These are phyloP conservation scores for Neoarthrinium moseri DNA, from an alignment of 2,329 filamentous ascomycete genomes.

Conservation along the genomic window DNA sequence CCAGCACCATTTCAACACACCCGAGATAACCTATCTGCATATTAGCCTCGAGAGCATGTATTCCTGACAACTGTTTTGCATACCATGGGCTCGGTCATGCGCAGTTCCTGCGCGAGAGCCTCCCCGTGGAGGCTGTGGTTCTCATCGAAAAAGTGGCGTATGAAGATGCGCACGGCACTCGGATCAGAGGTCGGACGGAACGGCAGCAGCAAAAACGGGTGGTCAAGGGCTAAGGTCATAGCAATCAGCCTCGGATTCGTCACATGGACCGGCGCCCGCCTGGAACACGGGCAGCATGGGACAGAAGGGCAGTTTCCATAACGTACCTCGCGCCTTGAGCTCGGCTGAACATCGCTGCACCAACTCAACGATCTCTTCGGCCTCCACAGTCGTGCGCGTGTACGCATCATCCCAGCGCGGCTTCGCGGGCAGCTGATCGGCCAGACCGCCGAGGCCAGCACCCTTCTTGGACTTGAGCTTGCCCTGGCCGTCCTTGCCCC, in stretches of 20 bases:
- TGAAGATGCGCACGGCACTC: conserved; percentile 85
- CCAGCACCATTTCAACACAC: conserved; percentile 98
- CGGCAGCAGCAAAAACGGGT: conserved; percentile 88
- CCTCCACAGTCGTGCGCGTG: conserved; percentile 75
- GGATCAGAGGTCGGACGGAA: conserved; percentile 93
- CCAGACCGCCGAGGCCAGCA: conserved; percentile 46
- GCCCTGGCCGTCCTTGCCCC: conserved; percentile 68
- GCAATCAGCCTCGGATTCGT: conserved; percentile 4
- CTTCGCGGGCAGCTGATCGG: conserved; percentile 59
- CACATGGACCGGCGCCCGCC: too few relatives aligned
- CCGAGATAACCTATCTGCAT: conserved; percentile 72
- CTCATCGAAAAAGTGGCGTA: conserved; percentile 87
- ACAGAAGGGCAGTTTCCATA: conserved; percentile 4
- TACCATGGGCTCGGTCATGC: conserved; percentile 93
- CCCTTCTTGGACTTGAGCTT: conserved; percentile 66
- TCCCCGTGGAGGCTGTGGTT: conserved; percentile 66
- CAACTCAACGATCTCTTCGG: conserved; percentile 88
- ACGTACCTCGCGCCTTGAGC: conserved; percentile 88
- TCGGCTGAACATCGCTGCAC: conserved; percentile 83
- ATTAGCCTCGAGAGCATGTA: conserved; percentile 19
- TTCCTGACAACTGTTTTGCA: conserved; percentile 24
- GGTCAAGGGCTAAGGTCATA: conserved; percentile 67
- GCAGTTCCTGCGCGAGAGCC: conserved; percentile 76
- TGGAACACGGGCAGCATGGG: neutral
- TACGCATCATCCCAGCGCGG: conserved; percentile 88